Evolutionary conservation across 495 filamentous ascomycete species (phyloP).

Genomic region (Daldinia concentrica): DNA sequence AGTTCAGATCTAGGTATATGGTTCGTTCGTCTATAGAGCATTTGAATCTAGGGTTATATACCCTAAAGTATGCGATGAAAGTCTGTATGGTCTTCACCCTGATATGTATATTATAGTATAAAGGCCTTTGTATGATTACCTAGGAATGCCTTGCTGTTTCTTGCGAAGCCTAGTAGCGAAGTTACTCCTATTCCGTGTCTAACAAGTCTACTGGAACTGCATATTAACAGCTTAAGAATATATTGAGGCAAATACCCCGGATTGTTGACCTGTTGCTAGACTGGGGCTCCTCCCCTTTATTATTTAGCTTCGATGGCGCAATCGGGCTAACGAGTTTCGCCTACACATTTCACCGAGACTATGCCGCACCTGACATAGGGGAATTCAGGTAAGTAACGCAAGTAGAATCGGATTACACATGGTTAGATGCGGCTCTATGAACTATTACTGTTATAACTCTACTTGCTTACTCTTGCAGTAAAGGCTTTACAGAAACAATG

Average conservation of each 20-base stretch:
- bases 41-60: background rate
- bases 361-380: constrained; percentile 25
- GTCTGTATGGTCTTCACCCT: background rate
- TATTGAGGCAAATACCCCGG: constrained; percentile 10
- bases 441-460: background rate
- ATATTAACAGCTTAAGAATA: background rate
- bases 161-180: too few relatives aligned
- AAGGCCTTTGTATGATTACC: background rate
- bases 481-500: background rate
- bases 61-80: too few relatives aligned
- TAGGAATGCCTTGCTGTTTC: background rate
- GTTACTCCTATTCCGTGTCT: background rate
- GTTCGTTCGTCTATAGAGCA: background rate
- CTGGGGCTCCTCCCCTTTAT: background rate
- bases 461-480: background rate
- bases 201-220: background rate
- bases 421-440: constrained; percentile 30
- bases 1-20: too few relatives aligned
- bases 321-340: constrained; percentile 31
- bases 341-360: constrained; percentile 30
- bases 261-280: background rate
- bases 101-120: background rate
- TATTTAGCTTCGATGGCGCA: constrained; percentile 25
- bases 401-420: background rate
- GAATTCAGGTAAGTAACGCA: too few relatives aligned